Conservation (phyloP, 345 rosid genomes). For the Barbarea vulgaris region DNA sequence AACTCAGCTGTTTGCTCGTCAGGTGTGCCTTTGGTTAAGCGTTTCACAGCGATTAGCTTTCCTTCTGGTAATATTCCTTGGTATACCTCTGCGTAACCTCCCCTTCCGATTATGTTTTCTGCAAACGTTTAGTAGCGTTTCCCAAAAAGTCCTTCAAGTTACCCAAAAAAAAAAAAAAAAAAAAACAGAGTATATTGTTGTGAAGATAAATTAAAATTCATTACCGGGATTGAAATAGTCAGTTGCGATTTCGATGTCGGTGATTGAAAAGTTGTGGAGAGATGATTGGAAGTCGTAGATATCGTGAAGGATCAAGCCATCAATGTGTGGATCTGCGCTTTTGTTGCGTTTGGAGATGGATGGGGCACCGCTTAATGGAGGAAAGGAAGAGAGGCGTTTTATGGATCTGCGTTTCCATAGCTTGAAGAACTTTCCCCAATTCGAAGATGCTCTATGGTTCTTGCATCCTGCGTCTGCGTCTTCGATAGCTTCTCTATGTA, state of each 20-base stretch:
- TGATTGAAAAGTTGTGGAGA: constrained; percentile 55
- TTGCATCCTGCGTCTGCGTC: constrained; percentile 29
- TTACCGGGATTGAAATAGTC: constrained; percentile 66
- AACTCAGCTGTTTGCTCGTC: constrained; percentile 69
- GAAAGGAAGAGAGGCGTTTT: constrained; percentile 54
- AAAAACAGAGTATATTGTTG: not conserved
- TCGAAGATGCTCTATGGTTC: constrained; percentile 43
- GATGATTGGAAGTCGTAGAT: constrained; percentile 66
- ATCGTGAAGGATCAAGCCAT: constrained; percentile 51
- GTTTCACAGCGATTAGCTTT: constrained; percentile 72
- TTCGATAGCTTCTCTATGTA: constrained; percentile 26
- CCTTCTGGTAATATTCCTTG: constrained; percentile 69
- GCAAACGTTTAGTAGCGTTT: constrained; percentile 13
- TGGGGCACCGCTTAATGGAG: constrained; percentile 46
- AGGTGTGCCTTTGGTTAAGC: constrained; percentile 64
- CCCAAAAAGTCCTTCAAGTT: not conserved
- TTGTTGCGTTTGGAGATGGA: constrained; percentile 45
- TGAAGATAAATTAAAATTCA: not conserved
- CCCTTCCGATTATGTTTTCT: constrained; percentile 87
- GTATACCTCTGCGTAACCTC: constrained; percentile 92
- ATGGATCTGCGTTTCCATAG: constrained; percentile 63
- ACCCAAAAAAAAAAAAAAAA: too few species aligned
- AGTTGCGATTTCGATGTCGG: constrained; percentile 70
- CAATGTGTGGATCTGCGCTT: constrained; percentile 42
- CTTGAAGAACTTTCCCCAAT: constrained; percentile 74